Conservation (phyloP, 352 stramenopile genomes). For the Globisporangium acanthophoron region DNA sequence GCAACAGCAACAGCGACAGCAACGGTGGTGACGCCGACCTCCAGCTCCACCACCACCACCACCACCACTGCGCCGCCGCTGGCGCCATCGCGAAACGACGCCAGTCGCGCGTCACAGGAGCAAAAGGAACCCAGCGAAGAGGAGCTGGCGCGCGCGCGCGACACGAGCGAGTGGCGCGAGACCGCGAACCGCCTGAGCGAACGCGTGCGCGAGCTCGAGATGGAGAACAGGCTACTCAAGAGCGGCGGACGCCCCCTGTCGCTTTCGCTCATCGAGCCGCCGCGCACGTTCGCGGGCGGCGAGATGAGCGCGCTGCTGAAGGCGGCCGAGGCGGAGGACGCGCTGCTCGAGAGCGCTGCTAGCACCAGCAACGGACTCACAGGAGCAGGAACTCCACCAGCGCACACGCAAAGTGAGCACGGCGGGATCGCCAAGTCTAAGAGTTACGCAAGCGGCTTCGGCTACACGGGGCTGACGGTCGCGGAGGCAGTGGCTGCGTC, state of each 20-base stretch:
- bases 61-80: constrained; percentile 7
- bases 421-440: constrained; percentile 47
- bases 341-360: background rate
- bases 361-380: background rate
- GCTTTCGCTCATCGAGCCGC: constrained; percentile 14
- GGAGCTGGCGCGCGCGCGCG: constrained; percentile 9
- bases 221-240: constrained; percentile 57
- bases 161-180: constrained; percentile 43
- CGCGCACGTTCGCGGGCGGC: constrained; percentile 32
- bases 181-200: constrained; percentile 44
- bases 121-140: background rate
- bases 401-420: background rate
- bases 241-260: constrained; percentile 11
- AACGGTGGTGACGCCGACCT: background rate
- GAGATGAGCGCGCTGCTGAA: constrained; percentile 23
- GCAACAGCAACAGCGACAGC: background rate
- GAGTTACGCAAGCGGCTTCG: constrained; percentile 53
- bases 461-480: constrained; percentile 47
- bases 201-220: constrained; percentile 61
- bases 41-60: constrained; percentile 15
- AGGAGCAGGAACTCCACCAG: too few relatives aligned
- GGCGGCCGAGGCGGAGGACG: constrained; percentile 10
- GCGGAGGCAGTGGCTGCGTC: constrained; percentile 59
- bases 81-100: too few relatives aligned
- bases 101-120: background rate